phyloP scores from a whole-genome alignment of 108 stramenopile species.

The Cyclotella choctawhatcheeana region DNA sequence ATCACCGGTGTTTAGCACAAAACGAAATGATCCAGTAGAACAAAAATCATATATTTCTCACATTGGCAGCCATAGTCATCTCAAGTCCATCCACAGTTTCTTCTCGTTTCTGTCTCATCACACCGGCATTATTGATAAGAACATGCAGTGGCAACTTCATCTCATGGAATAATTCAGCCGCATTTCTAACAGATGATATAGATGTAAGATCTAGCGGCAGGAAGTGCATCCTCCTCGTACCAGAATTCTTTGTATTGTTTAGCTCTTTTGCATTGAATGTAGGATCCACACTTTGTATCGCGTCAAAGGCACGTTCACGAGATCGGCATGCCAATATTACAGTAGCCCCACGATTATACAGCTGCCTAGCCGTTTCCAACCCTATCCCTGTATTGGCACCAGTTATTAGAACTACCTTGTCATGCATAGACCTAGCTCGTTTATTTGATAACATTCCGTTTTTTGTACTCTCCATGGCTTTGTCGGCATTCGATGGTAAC shows the following conservation, averaged over 20 bases:
- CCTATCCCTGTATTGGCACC: conserved; percentile 66
- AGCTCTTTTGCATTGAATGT: neutral
- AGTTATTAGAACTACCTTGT: conserved; percentile 52
- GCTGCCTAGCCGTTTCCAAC: conserved; percentile 68
- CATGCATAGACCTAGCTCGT: conserved; percentile 5
- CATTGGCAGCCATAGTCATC: conserved; percentile 85
- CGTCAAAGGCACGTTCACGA: conserved; percentile 50
- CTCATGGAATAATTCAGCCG: conserved; percentile 20
- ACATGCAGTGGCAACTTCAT: conserved; percentile 57
- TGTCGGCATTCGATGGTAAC: neutral
- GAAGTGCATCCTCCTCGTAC: conserved; percentile 39
- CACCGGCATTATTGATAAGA: conserved; percentile 88
- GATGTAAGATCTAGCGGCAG: conserved; percentile 69
- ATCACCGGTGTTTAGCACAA: no score
- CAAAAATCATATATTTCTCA: conserved; percentile 9
- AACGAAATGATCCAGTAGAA: neutral
- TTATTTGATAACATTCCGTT: neutral
- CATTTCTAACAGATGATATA: conserved; percentile 57
- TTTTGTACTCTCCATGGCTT: neutral
- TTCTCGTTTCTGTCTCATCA: conserved; percentile 74
- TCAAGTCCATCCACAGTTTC: conserved; percentile 69
- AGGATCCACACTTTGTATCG: conserved; percentile 39
- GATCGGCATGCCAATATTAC: conserved; percentile 81
- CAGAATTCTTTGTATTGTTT: neutral
- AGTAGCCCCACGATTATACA: conserved; percentile 72